A percentile compares a stretch with the other conserved stretches of the same genome.
These are phyloP conservation scores for Echinosophora koreensis DNA, from an alignment of 306 rosid species.

Conservation along the genomic window DNA sequence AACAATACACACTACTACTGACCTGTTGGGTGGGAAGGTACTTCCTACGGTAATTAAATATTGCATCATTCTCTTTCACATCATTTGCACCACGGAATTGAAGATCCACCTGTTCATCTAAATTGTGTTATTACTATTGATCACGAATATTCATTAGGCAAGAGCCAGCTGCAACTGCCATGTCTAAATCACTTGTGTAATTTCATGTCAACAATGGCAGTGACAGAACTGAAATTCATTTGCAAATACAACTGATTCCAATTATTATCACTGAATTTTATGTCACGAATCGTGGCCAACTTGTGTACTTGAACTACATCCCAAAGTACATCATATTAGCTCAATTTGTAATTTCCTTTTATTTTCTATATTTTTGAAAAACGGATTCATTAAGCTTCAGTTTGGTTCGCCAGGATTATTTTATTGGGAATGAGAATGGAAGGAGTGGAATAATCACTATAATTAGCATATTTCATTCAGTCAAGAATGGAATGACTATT, in stretches of 20 bases:
- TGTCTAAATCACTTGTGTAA: background rate
- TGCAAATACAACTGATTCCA: background rate
- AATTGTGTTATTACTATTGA: constrained; percentile 38
- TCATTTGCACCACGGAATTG: constrained; percentile 69
- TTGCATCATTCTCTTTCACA: constrained; percentile 87
- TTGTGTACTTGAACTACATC: constrained; percentile 10
- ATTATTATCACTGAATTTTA: constrained; percentile 35
- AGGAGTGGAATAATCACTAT: constrained; percentile 18
- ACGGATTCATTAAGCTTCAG: constrained; percentile 1
- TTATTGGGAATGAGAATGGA: constrained; percentile 21
- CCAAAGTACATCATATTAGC: background rate
- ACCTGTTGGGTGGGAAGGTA: constrained; percentile 99
- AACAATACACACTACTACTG: constrained; percentile 30
- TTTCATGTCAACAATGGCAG: background rate
- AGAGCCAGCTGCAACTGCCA: background rate
- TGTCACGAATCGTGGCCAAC: background rate
- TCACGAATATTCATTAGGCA: constrained; percentile 28
- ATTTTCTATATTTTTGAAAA: constrained; percentile 20
- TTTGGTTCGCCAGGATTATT: background rate
- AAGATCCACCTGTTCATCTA: constrained; percentile 82
- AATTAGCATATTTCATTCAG: constrained; percentile 25
- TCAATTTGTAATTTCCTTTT: background rate
- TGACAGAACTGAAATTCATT: constrained; percentile 3
- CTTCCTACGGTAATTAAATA: constrained; percentile 93
- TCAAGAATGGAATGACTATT: background rate